These are phyloP conservation scores for Trametes villosa DNA, from an alignment of 768 basidiomycete species.

Conservation along the genomic window DNA sequence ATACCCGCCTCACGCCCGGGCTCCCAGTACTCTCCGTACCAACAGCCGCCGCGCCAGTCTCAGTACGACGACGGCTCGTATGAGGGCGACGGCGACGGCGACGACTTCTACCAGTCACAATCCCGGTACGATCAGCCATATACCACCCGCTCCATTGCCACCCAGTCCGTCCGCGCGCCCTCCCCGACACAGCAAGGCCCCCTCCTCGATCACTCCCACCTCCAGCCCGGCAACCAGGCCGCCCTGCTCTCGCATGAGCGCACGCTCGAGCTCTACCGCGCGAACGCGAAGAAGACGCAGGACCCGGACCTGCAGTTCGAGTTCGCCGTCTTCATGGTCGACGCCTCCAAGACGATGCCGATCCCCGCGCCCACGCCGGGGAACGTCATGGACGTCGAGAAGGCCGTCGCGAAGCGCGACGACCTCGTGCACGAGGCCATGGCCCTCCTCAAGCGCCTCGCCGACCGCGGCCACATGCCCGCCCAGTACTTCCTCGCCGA, in stretches of 20 bases:
- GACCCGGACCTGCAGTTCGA: constrained; percentile 98
- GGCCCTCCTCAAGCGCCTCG: constrained; percentile 83
- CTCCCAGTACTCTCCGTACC: constrained; percentile 26
- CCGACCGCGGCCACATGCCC: constrained; percentile 91
- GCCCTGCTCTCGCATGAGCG: constrained; percentile 93
- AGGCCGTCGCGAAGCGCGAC: constrained; percentile 80
- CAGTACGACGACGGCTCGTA: constrained; percentile 21
- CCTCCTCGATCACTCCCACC: constrained; percentile 89
- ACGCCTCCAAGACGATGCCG: constrained; percentile 89
- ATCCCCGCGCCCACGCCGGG: constrained; percentile 71
- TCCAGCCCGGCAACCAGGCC: constrained; percentile 90
- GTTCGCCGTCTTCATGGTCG: constrained; percentile 98
- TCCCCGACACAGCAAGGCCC: constrained; percentile 65
- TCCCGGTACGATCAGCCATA: constrained; percentile 30
- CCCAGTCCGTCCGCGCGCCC: constrained; percentile 56
- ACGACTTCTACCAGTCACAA: constrained; percentile 34
- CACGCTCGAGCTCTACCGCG: constrained; percentile 95
- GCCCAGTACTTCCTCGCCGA: constrained; percentile 98
- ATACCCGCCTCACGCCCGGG: constrained; percentile 19
- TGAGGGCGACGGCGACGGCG: constrained; percentile 31
- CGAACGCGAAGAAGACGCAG: constrained; percentile 98
- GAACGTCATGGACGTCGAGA: constrained; percentile 81
- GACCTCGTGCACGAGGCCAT: constrained; percentile 90
- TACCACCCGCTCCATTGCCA: constrained; percentile 26
- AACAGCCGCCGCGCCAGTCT: constrained; percentile 19